Percentiles rank a stretch among this genome's conserved stretches.
Evolutionary conservation across 2,329 filamentous ascomycete species (phyloP).

Genomic region (Metarhizium anisopliae): DNA sequence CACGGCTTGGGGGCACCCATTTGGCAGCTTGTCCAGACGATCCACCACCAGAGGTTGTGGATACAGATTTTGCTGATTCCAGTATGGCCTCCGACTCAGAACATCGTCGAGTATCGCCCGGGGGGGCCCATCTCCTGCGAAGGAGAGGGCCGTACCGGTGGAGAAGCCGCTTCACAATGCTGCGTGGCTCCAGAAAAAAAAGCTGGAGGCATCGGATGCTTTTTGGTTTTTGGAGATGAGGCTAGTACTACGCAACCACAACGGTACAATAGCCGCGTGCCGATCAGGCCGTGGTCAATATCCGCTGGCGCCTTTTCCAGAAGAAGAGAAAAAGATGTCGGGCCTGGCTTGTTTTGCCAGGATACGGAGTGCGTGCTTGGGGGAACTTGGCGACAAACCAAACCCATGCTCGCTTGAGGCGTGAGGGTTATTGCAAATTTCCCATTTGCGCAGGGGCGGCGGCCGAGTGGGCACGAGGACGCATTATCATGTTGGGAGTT

Average conservation of each 20-base stretch:
- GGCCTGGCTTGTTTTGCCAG: too few species aligned
- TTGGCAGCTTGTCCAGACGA: background rate
- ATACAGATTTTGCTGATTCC: background rate
- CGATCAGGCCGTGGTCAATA: too few species aligned
- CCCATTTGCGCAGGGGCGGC: conserved; percentile 1
- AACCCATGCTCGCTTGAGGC: background rate
- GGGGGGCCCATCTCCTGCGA: background rate
- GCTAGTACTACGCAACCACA: too few species aligned
- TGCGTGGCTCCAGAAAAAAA: too few species aligned
- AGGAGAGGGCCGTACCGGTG: conserved; percentile 10
- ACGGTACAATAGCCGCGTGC: too few species aligned
- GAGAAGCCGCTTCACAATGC: background rate
- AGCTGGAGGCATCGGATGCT: too few species aligned
- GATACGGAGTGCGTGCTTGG: too few species aligned
- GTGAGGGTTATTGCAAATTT: background rate
- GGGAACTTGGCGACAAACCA: background rate
- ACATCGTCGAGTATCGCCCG: background rate
- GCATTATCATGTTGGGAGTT: too few species aligned
- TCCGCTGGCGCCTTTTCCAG: too few species aligned
- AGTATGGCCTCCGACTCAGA: background rate
- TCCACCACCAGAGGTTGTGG: background rate
- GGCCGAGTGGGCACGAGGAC: too few species aligned
- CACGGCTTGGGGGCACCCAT: background rate
- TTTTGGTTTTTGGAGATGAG: too few species aligned
- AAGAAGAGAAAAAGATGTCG: too few species aligned